These are phyloP conservation scores for Metschnikowia proteae DNA, from an alignment of 805 yeast species.

Conservation along the genomic window DNA sequence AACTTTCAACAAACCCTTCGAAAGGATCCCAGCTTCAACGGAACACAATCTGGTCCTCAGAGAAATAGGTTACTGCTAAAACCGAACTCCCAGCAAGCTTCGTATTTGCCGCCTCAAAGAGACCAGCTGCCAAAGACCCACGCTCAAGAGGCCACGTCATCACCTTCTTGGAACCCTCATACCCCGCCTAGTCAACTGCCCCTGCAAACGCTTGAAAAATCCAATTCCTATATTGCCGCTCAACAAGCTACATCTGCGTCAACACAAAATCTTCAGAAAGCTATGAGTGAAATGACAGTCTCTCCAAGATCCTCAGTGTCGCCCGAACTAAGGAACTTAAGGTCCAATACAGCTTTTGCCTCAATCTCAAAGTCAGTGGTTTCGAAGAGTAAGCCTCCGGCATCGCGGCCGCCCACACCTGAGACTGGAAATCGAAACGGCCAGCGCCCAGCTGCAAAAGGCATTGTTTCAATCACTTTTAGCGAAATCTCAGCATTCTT, in stretches of 20 bases:
- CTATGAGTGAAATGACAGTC: constrained; percentile 10
- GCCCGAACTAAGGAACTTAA: constrained; percentile 14
- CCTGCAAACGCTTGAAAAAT: background rate
- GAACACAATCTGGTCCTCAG: background rate
- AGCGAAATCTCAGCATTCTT: constrained; percentile 33
- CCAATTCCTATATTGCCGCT: constrained; percentile 13
- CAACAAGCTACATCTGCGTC: constrained; percentile 9
- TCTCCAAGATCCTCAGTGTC: constrained; percentile 3
- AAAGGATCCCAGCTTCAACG: constrained; percentile 1
- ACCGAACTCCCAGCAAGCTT: background rate
- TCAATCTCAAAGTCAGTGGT: constrained; percentile 6
- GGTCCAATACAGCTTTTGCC: constrained; percentile 22
- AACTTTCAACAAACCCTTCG: background rate
- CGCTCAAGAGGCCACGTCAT: background rate
- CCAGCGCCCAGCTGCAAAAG: background rate
- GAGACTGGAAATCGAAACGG: background rate
- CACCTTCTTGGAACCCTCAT: constrained; percentile 1
- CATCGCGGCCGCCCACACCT: background rate
- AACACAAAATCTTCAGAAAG: constrained; percentile 11
- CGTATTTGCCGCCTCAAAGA: background rate
- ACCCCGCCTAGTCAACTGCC: constrained; percentile 2
- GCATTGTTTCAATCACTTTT: constrained; percentile 22
- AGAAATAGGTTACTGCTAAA: background rate
- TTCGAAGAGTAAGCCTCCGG: background rate
- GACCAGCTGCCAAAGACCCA: background rate